Evolutionary conservation across 2,329 filamentous ascomycete species (phyloP).

Genomic region (Keithomyces neogunnii): DNA sequence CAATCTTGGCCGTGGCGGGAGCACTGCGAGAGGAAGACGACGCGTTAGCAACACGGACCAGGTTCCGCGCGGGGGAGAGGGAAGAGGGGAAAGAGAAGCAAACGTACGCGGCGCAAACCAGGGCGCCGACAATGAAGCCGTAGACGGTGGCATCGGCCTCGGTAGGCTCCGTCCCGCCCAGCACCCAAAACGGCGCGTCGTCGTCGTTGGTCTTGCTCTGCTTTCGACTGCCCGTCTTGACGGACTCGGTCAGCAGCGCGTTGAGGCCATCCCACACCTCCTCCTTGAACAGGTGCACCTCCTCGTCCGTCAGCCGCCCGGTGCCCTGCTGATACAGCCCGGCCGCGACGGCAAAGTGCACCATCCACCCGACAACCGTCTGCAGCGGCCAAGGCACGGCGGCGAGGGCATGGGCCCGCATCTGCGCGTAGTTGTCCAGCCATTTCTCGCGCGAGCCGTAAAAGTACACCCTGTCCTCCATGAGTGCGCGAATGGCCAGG

Average conservation of each 20-base stretch:
- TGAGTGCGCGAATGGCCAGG: constrained; percentile 40
- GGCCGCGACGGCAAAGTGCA: constrained; percentile 31
- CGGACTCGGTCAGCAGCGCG: constrained; percentile 32
- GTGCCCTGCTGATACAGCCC: constrained; percentile 50
- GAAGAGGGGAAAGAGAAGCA: not conserved
- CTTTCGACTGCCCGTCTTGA: constrained; percentile 5
- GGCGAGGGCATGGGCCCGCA: constrained; percentile 43
- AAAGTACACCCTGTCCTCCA: constrained; percentile 55
- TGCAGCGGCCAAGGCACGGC: constrained; percentile 43
- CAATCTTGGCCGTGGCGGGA: constrained; percentile 35
- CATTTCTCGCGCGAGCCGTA: constrained; percentile 47
- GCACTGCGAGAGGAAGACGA: constrained; percentile 22
- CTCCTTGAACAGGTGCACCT: constrained; percentile 33
- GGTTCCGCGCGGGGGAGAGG: too few species aligned
- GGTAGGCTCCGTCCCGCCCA: constrained; percentile 43
- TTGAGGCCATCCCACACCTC: constrained; percentile 49
- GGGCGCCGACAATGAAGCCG: constrained; percentile 44
- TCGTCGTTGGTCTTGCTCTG: not conserved
- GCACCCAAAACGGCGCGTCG: constrained; percentile 44
- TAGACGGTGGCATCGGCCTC: constrained; percentile 51
- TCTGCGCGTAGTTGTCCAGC: constrained; percentile 49
- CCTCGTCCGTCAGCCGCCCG: constrained; percentile 38
- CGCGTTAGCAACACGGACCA: not conserved
- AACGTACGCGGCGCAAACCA: constrained; percentile 47
- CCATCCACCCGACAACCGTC: constrained; percentile 40